Evolutionary conservation across 345 rosid genomes (phyloP).

Genomic region (Pugionium cornutum): DNA sequence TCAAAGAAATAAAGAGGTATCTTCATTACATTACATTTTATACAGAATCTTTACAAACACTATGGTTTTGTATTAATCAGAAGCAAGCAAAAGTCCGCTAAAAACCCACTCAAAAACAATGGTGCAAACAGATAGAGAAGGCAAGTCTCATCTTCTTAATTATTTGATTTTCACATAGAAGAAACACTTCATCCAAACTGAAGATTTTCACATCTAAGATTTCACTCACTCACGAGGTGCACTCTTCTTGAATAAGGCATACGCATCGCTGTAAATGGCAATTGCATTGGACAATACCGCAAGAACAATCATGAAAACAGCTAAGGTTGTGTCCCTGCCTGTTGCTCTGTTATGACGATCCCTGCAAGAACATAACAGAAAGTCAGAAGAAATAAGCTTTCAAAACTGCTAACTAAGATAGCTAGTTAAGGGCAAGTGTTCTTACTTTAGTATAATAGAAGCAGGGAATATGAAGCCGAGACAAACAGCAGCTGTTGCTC

Average conservation of each 20-base stretch:
- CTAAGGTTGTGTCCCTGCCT: slow-evolving; percentile 48
- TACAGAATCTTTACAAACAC: slow-evolving; percentile 28
- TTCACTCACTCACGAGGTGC: slow-evolving; percentile 38
- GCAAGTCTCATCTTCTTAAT: slow-evolving; percentile 25
- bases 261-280: slow-evolving; percentile 62
- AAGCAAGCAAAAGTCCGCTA: slow-evolving; percentile 28
- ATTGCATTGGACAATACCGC: slow-evolving; percentile 57
- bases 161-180: slow-evolving; percentile 29
- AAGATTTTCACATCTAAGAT: slow-evolving; percentile 5
- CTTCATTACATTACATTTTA: slow-evolving; percentile 19
- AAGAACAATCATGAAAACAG: slow-evolving; percentile 55
- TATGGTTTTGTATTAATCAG: slow-evolving; percentile 5
- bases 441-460: slow-evolving; percentile 52
- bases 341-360: slow-evolving; percentile 56
- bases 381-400: neutral
- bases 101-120: slow-evolving; percentile 26
- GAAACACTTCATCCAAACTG: slow-evolving; percentile 4
- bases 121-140: slow-evolving; percentile 18
- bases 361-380: slow-evolving; percentile 38
- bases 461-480: slow-evolving; percentile 69
- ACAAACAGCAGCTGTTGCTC: slow-evolving; percentile 70
- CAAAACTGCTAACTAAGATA: neutral
- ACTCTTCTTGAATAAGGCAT: slow-evolving; percentile 50
- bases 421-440: neutral
- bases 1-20: too few species aligned